Conservation (phyloP, 2,329 filamentous ascomycete species). For the Pestalotiopsis sp. region DNA sequence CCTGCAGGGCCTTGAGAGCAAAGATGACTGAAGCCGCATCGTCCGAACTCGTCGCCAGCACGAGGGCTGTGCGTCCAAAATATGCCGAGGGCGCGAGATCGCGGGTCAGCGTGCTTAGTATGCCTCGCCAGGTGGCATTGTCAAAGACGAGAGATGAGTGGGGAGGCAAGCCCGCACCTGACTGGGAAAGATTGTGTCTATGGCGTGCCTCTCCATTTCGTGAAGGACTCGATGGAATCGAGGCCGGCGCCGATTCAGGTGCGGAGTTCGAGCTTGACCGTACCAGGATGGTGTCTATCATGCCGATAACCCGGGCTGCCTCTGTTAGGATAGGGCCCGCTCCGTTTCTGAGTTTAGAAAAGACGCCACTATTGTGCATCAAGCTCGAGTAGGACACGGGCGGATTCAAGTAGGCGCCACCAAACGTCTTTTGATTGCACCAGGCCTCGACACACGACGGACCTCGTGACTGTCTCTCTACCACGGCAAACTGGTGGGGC, state of each 20-base stretch:
- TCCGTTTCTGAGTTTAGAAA: slow-evolving; percentile 50
- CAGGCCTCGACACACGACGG: slow-evolving; percentile 70
- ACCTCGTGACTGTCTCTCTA: slow-evolving; percentile 69
- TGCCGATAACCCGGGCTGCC: slow-evolving; percentile 75
- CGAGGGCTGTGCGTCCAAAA: slow-evolving; percentile 71
- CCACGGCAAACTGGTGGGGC: slow-evolving; percentile 77
- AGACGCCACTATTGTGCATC: slow-evolving; percentile 56
- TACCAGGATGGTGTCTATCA: slow-evolving; percentile 80
- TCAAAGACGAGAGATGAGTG: slow-evolving; percentile 69
- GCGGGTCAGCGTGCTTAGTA: slow-evolving; percentile 76
- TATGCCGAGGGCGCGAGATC: slow-evolving; percentile 85
- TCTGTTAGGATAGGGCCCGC: slow-evolving; percentile 66
- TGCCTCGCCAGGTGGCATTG: slow-evolving; percentile 85
- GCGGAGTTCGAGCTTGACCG: slow-evolving; percentile 47
- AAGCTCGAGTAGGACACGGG: slow-evolving; percentile 64
- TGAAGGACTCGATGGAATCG: slow-evolving; percentile 49
- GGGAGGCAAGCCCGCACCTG: slow-evolving; percentile 39
- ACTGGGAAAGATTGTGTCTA: slow-evolving; percentile 7
- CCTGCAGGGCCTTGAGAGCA: slow-evolving; percentile 73
- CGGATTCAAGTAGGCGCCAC: slow-evolving; percentile 80
- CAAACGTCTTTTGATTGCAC: slow-evolving; percentile 74
- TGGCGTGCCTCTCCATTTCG: slow-evolving; percentile 32
- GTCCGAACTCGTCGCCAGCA: slow-evolving; percentile 71
- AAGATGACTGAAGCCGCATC: slow-evolving; percentile 81
- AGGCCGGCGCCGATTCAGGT: slow-evolving; percentile 46